A percentile compares a stretch with the other conserved stretches of the same genome.
phyloP scores from a whole-genome alignment of 2,329 filamentous ascomycete genomes.

The Pestalotiopsis sp. region DNA sequence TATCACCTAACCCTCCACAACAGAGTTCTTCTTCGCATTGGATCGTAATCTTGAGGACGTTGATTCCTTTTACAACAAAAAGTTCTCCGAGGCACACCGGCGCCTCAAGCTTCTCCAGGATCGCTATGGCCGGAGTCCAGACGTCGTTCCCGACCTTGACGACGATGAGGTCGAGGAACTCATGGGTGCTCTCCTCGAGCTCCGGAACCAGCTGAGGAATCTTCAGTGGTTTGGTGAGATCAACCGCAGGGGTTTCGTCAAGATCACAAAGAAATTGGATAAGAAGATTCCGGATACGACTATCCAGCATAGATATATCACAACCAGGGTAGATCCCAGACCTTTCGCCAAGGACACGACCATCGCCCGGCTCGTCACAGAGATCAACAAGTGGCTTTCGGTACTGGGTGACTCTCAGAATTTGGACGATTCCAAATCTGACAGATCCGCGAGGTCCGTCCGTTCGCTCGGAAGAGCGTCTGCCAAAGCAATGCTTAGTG shows the following conservation, averaged over 20 bases:
- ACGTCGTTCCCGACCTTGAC: conserved; percentile 74
- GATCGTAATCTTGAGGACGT: conserved; percentile 98
- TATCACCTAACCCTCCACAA: conserved; percentile 39
- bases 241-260: conserved; percentile 91
- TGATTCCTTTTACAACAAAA: conserved; percentile 95
- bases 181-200: conserved; percentile 84
- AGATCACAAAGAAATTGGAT: conserved; percentile 98
- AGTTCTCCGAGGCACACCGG: conserved; percentile 81
- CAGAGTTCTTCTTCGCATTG: conserved; percentile 96
- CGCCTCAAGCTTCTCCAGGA: conserved; percentile 85
- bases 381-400: conserved; percentile 92
- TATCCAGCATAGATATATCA: conserved; percentile 83
- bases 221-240: conserved; percentile 98
- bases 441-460: conserved; percentile 69
- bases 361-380: conserved; percentile 49
- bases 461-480: conserved; percentile 77
- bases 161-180: conserved; percentile 90
- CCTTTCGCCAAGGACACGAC: conserved; percentile 78
- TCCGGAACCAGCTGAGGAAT: conserved; percentile 85
- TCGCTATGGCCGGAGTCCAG: conserved; percentile 76
- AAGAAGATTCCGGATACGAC: conserved; percentile 82
- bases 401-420: conserved; percentile 76
- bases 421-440: conserved; percentile 75
- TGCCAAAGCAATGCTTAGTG: conserved; percentile 72
- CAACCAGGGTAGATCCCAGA: conserved; percentile 86